Base-by-base conservation (phyloP, 257 asterid species). In the Solanum ossicruentum region DNA sequence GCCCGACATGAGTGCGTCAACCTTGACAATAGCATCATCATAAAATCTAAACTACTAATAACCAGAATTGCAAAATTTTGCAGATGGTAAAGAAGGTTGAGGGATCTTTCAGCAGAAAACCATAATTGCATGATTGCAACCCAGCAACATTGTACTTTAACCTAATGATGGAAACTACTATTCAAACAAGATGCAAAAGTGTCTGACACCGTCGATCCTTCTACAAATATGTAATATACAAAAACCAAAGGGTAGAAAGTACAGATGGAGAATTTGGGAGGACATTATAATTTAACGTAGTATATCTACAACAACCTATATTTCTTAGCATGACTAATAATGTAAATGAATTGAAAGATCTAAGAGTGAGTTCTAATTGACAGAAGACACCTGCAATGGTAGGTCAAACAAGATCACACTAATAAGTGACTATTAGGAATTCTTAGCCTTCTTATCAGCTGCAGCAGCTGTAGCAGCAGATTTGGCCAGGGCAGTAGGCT, bases 401-500 rank as follows among this genome's bases (percentile, higher is more conserved):
- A 45, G 16, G 58, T 47, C 39, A n/a, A 73, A 69, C 79, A 20
- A 72, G 56, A 32, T 43, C 45, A 51, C 26, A 77, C 2, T 51
- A 26, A 5, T 16, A 36, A 2, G 21, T 49, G 26, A 77, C 47
- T 77, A 51, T 63, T 77, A 51, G 63, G 82, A 51, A 51, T 47
- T 77, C 63, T 77, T 75, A 13, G 60, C 60, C 81, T 47, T 51
- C 63, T 77, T 88, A 83, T 91, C 91, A 9, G 88, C 88, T 84
- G 88, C 91, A 87, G 84, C 87, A 85, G 88, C 93, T 17, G 87
- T 85, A 45, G 85, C 84, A 9, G 94, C 93, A 57, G 95, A 54
- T 87, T 91, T 95, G 81, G 95, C 94, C 41, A 96, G 87, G 65
- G 91, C 32, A 54, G 91, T 82, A 54, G 98, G 97, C 86, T 91